Base-by-base conservation (phyloP, 2,329 filamentous ascomycete species). In the Daldinia sp. region DNA sequence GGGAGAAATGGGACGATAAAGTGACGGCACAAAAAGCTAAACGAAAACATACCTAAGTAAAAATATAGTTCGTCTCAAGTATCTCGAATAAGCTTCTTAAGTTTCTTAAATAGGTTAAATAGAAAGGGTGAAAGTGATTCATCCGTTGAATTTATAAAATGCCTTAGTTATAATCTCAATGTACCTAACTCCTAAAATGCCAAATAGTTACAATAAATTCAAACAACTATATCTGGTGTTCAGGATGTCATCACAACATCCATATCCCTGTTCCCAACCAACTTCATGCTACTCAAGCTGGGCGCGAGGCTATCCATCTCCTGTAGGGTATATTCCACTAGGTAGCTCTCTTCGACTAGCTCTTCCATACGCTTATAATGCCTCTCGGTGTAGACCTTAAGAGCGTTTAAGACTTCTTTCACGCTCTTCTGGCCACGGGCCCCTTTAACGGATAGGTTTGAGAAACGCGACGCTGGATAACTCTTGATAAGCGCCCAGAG, bases 341-440 rank as follows among this genome's bases (percentile, higher is more conserved):
- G 79, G 78, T 94, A 98, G 74, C 94, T 96, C 81, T 98, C 95
- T 75, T 98, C 94, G 37, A 94, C 87, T 70, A 97, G 80, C 73
- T 96, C 94, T 75, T 97, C 94, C 70, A 95, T 85, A 56, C 94
- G 85, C 77, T 90, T 90, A 77, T 96, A 97, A 77, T 99, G 95
- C 68, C 94, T 86, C 77, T 98, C 93, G 0, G 94, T 97, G 75
- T 99, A 98, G 13, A 90, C 91, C 70, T 87, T 89, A 61, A 99
- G 82, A n/a, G 90, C 94, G 69, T 94, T 90, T 35, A 97, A 77
- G 3, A 99, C 88, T 72, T 97, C 93, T 74, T 91, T 91, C 72
- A 97, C 76, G 66, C 88, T 91, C 75, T 85, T 85, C 67, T 87
- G 85, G 0, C 84, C 86, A 69, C 78, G 79, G 23, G 79, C 84